Evolutionary conservation across 768 basidiomycete species (phyloP), one percentile per base, ranked within the genome.

Genomic region (Dendrothele bispora): DNA sequence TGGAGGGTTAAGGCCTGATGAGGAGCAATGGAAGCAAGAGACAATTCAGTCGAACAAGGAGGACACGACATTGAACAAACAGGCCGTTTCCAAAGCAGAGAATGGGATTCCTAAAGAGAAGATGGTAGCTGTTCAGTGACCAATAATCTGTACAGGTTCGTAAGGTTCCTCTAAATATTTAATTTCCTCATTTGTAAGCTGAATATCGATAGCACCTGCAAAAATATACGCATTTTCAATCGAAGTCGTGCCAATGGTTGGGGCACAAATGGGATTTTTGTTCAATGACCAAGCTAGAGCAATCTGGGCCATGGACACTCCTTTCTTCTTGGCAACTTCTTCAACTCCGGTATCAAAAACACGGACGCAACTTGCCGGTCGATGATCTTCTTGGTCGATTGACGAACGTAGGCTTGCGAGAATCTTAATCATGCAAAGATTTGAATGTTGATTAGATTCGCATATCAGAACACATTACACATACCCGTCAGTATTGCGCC

Each of bases 221-320:
- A 40, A 5, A 5, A 40, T 22, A 28, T 64, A 57, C 17, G 77
- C 52, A 36, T 71, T 69, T 28, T 66, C 59, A n/a, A 72, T 36
- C 38, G 57, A 70, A 1, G 72, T 77, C 3, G 68, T 67, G 7
- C 75, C 76, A 11, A 77, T 62, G 34, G 75, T 73, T 10, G 75
- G 75, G 7, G 73, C 71, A 3, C n/a, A n/a, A n/a, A n/a, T n/a
- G n/a, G n/a, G n/a, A n/a, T 63, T 66, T 55, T 78, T 78, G 22
- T 57, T 38, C 32, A 73, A 45, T 1, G 60, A 59, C 76, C 76
- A 77, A 2, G 74, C 73, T n/a, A 74, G 44, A 5, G 73, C 67
- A 10, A 74, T 63, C 46, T 74, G 73, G 2, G 74, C 74, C 78
- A 81, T 80, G 18, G 62, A 65, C 5, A 71, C 56, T 2, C 64